Evolutionary conservation across 768 basidiomycete species (phyloP).

Genomic region (Calocybe gangraenosa): DNA sequence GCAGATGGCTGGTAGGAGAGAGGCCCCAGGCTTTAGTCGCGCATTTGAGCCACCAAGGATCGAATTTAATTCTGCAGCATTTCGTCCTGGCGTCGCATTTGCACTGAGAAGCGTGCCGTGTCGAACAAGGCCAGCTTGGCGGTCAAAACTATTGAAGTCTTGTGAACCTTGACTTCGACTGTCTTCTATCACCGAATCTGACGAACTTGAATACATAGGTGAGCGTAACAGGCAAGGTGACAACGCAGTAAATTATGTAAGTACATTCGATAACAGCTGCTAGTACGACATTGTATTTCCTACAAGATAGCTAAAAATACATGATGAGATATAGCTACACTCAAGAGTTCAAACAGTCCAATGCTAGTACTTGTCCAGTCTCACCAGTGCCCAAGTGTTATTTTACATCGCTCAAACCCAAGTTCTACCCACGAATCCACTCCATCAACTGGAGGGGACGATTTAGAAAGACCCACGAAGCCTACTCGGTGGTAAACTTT

Average conservation of each 20-base stretch:
- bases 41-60: conserved; percentile 61
- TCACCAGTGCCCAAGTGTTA: conserved; percentile 66
- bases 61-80: conserved; percentile 52
- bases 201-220: too few relatives aligned
- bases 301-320: too few relatives aligned
- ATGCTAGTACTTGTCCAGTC: too few relatives aligned
- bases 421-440: conserved; percentile 55
- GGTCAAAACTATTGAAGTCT: conserved; percentile 18
- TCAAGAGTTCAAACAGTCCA: too few relatives aligned
- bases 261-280: too few relatives aligned
- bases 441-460: conserved; percentile 30
- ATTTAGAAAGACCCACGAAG: conserved; percentile 48
- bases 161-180: conserved; percentile 21
- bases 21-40: conserved; percentile 50
- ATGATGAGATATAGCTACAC: too few relatives aligned
- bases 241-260: too few relatives aligned
- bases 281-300: too few relatives aligned
- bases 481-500: conserved; percentile 63
- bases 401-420: conserved; percentile 47
- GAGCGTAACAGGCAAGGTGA: too few relatives aligned
- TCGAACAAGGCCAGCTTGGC: conserved; percentile 27
- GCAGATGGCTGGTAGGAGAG: conserved; percentile 31
- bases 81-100: conserved; percentile 44
- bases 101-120: conserved; percentile 52
- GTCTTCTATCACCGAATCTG: background rate